Percentiles rank a stretch among this genome's conserved stretches.
These are phyloP conservation scores for Botrytis aclada DNA, from an alignment of 2,329 filamentous ascomycete species.

Conservation along the genomic window DNA sequence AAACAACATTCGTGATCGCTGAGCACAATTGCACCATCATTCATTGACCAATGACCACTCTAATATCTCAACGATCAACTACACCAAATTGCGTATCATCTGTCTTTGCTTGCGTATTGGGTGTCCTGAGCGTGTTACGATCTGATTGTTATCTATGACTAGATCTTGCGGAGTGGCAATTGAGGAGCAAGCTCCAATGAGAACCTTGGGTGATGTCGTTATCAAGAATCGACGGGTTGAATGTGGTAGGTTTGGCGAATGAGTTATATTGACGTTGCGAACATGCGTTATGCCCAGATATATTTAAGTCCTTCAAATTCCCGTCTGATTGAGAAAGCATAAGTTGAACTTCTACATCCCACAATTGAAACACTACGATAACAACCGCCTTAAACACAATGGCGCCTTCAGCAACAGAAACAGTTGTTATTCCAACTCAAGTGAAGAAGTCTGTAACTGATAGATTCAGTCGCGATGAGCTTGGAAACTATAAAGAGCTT, in stretches of 20 bases:
- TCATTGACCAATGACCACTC: slow-evolving; percentile 10
- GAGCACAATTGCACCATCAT: slow-evolving; percentile 18
- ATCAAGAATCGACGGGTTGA: slow-evolving; percentile 12
- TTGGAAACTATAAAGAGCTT: slow-evolving; percentile 36
- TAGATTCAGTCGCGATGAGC: slow-evolving; percentile 27
- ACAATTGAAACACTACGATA: neutral
- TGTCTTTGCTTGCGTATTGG: slow-evolving; percentile 10
- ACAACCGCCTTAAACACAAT: slow-evolving; percentile 20
- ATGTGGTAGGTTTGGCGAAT: slow-evolving; percentile 3
- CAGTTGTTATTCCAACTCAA: slow-evolving; percentile 25
- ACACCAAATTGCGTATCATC: neutral
- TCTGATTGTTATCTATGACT: neutral
- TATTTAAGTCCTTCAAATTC: slow-evolving; percentile 9
- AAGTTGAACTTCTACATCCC: neutral
- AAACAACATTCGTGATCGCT: slow-evolving; percentile 13
- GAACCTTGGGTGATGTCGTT: slow-evolving; percentile 14
- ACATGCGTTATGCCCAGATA: neutral
- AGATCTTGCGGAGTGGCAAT: neutral
- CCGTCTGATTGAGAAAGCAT: neutral
- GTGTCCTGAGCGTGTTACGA: neutral
- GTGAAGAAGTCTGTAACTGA: slow-evolving; percentile 20
- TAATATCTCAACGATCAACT: slow-evolving; percentile 8
- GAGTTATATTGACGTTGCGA: neutral
- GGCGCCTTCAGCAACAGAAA: slow-evolving; percentile 36
- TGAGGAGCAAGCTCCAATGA: slow-evolving; percentile 7